phyloP scores from a whole-genome alignment of 768 basidiomycete species.

The Collybia sordida region DNA sequence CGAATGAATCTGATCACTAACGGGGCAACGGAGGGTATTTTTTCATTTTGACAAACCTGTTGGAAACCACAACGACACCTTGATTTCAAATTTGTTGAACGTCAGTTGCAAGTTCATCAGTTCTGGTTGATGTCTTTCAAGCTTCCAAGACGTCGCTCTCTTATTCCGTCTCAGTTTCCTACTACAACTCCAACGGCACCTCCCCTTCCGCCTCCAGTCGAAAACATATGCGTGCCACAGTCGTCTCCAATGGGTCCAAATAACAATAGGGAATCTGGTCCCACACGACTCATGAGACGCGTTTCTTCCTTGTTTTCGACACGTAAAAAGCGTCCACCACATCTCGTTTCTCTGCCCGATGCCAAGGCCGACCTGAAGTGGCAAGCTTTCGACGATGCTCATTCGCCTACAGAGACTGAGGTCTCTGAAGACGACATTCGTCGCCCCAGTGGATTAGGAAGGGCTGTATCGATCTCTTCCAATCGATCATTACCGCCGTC shows the following conservation, averaged over 20 bases:
- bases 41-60: conserved; percentile 3
- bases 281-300: conserved; percentile 19
- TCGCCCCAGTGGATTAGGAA: conserved; percentile 44
- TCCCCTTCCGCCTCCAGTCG: conserved; percentile 17
- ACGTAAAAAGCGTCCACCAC: conserved; percentile 13
- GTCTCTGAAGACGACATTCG: conserved; percentile 39
- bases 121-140: conserved; percentile 12
- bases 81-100: not conserved
- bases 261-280: conserved; percentile 7
- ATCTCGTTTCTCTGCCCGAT: conserved; percentile 6
- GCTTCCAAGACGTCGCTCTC: conserved; percentile 14
- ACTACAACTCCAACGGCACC: conserved; percentile 1
- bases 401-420: conserved; percentile 15
- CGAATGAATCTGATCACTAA: conserved; percentile 15
- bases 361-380: conserved; percentile 4
- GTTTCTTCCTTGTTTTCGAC: conserved; percentile 22
- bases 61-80: not conserved
- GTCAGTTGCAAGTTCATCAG: not conserved
- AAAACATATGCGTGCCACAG: conserved; percentile 10
- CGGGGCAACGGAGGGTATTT: conserved; percentile 7
- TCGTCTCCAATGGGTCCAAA: conserved; percentile 3
- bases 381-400: conserved; percentile 9
- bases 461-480: conserved; percentile 34
- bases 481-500: conserved; percentile 36
- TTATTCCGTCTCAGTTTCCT: conserved; percentile 2